Evolutionary conservation across 108 stramenopile species (phyloP).

Genomic region (Fistulifera solaris): DNA sequence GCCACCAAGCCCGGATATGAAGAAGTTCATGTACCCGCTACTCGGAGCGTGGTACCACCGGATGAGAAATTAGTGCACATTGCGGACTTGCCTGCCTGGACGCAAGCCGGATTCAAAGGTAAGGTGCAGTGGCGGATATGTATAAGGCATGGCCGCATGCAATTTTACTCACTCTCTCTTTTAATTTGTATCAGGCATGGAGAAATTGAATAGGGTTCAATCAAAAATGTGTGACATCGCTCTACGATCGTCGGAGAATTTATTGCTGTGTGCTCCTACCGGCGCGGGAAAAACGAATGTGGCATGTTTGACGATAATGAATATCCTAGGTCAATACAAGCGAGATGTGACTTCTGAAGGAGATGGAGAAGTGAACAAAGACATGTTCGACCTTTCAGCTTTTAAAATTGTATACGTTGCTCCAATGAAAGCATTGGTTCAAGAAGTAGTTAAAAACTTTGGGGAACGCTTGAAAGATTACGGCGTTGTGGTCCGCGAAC

Average conservation of each 20-base stretch:
- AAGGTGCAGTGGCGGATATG: no score
- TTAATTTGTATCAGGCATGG: slow-evolving; percentile 39
- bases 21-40: slow-evolving; percentile 99
- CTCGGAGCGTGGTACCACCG: slow-evolving; percentile 57
- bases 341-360: slow-evolving; percentile 32
- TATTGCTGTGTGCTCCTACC: slow-evolving; percentile 97
- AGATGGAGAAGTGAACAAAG: slow-evolving; percentile 34
- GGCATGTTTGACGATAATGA: slow-evolving; percentile 90
- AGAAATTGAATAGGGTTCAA: slow-evolving; percentile 95
- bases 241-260: slow-evolving; percentile 80
- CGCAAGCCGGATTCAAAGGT: slow-evolving; percentile 84
- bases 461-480: slow-evolving; percentile 79
- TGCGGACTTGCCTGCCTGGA: slow-evolving; percentile 90
- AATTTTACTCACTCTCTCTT: slow-evolving; percentile 4
- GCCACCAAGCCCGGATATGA: slow-evolving; percentile 95
- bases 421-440: slow-evolving; percentile 99
- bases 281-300: slow-evolving; percentile 98
- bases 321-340: slow-evolving; percentile 88
- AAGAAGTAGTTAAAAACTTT: slow-evolving; percentile 97
- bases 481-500: slow-evolving; percentile 89
- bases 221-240: slow-evolving; percentile 89
- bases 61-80: slow-evolving; percentile 79
- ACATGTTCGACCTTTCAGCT: slow-evolving; percentile 63
- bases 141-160: background rate
- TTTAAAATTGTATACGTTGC: slow-evolving; percentile 99